Evolutionary conservation across 176 grass and related monocot species (phyloP).

Genomic region (Carex myosuroides): DNA sequence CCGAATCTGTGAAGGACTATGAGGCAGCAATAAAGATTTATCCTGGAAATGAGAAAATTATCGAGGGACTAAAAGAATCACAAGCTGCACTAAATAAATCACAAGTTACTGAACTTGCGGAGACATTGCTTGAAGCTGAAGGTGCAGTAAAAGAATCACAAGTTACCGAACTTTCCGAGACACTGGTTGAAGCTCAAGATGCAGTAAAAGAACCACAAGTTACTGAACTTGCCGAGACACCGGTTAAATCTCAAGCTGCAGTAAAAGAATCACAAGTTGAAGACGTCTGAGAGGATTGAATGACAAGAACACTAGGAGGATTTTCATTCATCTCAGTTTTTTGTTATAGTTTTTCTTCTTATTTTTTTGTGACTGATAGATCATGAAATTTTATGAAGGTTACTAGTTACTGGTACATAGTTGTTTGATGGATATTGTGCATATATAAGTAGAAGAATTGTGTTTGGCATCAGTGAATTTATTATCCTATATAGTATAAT

Average conservation of each 20-base stretch:
- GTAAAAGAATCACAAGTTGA: slow-evolving; percentile 44
- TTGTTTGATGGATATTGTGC: no score
- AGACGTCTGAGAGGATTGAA: slow-evolving; percentile 46
- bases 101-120: background rate
- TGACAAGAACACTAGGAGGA: no score
- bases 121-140: background rate
- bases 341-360: no score
- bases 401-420: no score
- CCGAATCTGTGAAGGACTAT: slow-evolving; percentile 66
- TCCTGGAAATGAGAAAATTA: slow-evolving; percentile 35
- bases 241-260: background rate
- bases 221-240: no score
- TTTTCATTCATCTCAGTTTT: no score
- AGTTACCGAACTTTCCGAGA: background rate
- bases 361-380: no score
- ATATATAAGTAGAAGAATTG: no score
- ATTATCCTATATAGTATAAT: no score
- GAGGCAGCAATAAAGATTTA: slow-evolving; percentile 54
- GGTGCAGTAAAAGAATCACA: slow-evolving; percentile 44
- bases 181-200: background rate
- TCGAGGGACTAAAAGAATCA: slow-evolving; percentile 42
- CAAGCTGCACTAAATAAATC: slow-evolving; percentile 46
- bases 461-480: no score
- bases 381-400: no score
- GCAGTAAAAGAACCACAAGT: no score